Percentiles rank a stretch among this genome's conserved stretches.
Evolutionary conservation across 495 filamentous ascomycete species (phyloP).

Genomic region (Trichoderma asperelloides): DNA sequence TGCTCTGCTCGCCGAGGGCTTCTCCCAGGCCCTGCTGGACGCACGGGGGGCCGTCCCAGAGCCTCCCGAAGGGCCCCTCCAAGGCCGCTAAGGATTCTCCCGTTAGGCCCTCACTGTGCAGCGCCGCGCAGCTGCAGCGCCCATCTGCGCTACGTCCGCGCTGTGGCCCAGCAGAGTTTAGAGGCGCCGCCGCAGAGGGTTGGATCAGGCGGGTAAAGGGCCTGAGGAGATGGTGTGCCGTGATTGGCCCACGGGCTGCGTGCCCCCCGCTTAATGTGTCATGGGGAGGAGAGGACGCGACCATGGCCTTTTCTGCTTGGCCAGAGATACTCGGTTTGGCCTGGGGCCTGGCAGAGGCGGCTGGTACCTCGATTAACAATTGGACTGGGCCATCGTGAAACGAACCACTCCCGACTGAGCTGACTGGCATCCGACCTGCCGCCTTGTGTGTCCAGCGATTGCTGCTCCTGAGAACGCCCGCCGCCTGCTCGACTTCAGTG

Average conservation of each 20-base stretch:
- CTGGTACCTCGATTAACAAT: not conserved
- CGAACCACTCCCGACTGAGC: conserved; percentile 7
- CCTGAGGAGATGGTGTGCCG: conserved; percentile 8
- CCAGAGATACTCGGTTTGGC: not conserved
- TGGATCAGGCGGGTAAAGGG: conserved; percentile 6
- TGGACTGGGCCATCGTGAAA: conserved; percentile 6
- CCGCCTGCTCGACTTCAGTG: not conserved
- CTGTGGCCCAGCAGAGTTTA: conserved; percentile 2
- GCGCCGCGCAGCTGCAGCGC: not conserved
- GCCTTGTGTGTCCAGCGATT: not conserved
- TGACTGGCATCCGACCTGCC: not conserved
- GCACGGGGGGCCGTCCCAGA: not conserved
- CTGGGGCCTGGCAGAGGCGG: not conserved
- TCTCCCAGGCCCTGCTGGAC: not conserved
- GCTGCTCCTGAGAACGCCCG: not conserved
- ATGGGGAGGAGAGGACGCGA: conserved; percentile 12
- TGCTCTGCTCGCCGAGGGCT: not conserved
- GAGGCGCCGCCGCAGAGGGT: not conserved
- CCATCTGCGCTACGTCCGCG: not conserved
- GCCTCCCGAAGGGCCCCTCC: not conserved
- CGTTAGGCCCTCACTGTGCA: not conserved
- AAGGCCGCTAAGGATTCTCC: not conserved
- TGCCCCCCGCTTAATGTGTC: conserved; percentile 17
- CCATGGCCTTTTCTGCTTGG: not conserved
- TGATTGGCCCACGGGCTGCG: conserved; percentile 10